phyloP scores from a whole-genome alignment of 805 yeast genomes.

The Limtongia smithiae region DNA sequence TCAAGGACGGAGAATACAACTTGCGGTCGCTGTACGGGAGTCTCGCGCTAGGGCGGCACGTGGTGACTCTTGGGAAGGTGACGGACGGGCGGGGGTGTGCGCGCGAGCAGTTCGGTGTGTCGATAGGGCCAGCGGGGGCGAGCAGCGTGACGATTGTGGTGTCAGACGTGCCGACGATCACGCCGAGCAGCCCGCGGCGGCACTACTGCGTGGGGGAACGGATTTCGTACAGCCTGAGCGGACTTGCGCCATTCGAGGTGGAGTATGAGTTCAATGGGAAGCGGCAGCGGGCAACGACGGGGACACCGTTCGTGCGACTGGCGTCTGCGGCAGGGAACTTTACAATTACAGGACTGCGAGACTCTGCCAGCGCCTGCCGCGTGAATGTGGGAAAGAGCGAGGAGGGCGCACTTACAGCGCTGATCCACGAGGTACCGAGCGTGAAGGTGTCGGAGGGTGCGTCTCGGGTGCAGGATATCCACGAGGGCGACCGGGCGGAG shows the following conservation, averaged over 20 bases:
- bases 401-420: slow-evolving; percentile 36
- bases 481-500: slow-evolving; percentile 92
- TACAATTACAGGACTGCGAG: slow-evolving; percentile 63
- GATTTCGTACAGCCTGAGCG: slow-evolving; percentile 68
- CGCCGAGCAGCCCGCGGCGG: slow-evolving; percentile 40
- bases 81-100: slow-evolving; percentile 69
- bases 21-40: slow-evolving; percentile 48
- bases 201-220: slow-evolving; percentile 92
- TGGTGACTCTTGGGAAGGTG: slow-evolving; percentile 54
- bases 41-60: slow-evolving; percentile 67
- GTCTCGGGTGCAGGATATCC: slow-evolving; percentile 70
- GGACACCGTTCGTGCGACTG: slow-evolving; percentile 56
- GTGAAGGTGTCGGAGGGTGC: slow-evolving; percentile 84
- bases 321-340: slow-evolving; percentile 83
- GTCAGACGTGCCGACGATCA: slow-evolving; percentile 72
- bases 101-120: slow-evolving; percentile 42
- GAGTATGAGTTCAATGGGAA: slow-evolving; percentile 68
- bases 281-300: slow-evolving; percentile 51
- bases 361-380: slow-evolving; percentile 68
- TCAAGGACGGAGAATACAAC: slow-evolving; percentile 41
- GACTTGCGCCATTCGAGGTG: slow-evolving; percentile 75
- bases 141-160: slow-evolving; percentile 56
- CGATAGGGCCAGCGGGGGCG: no score
- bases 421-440: slow-evolving; percentile 62
- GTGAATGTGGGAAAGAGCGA: no score